Evolutionary conservation across 768 basidiomycete species (phyloP).

Genomic region (Rhodocollybia butyracea): DNA sequence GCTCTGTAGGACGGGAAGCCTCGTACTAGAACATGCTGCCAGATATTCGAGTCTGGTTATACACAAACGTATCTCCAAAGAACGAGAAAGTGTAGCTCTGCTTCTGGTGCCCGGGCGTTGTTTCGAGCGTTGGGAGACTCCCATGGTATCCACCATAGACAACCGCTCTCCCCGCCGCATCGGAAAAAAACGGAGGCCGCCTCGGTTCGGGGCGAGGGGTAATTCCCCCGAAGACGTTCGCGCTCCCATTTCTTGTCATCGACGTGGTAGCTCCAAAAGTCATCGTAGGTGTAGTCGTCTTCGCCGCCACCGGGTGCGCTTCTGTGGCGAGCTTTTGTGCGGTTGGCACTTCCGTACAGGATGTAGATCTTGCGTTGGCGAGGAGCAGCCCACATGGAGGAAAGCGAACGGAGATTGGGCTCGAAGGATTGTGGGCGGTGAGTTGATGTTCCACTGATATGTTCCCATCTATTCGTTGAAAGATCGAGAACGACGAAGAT

Average conservation of each 20-base stretch:
- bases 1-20: constrained; percentile 27
- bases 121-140: background rate
- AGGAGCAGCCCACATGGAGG: constrained; percentile 16
- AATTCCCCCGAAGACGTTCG: constrained; percentile 21
- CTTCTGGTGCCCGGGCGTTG: background rate
- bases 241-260: constrained; percentile 15
- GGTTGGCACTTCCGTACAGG: constrained; percentile 12
- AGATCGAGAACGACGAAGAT: constrained; percentile 21
- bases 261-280: no score
- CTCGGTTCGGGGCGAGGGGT: constrained; percentile 23
- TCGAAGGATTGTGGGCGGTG: constrained; percentile 2
- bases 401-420: constrained; percentile 16
- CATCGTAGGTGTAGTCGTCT: no score
- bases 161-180: background rate
- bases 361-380: constrained; percentile 3
- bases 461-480: constrained; percentile 15
- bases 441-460: constrained; percentile 11
- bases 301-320: constrained; percentile 23
- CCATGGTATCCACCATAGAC: background rate
- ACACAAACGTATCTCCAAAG: constrained; percentile 26
- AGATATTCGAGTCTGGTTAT: constrained; percentile 10
- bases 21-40: constrained; percentile 22
- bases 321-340: constrained; percentile 4
- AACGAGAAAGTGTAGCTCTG: constrained; percentile 16
- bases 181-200: constrained; percentile 12